Evolutionary conservation across 495 filamentous ascomycete genomes (phyloP), one percentile per base, ranked within the genome.

Genomic region (Aspergillus diversus): DNA sequence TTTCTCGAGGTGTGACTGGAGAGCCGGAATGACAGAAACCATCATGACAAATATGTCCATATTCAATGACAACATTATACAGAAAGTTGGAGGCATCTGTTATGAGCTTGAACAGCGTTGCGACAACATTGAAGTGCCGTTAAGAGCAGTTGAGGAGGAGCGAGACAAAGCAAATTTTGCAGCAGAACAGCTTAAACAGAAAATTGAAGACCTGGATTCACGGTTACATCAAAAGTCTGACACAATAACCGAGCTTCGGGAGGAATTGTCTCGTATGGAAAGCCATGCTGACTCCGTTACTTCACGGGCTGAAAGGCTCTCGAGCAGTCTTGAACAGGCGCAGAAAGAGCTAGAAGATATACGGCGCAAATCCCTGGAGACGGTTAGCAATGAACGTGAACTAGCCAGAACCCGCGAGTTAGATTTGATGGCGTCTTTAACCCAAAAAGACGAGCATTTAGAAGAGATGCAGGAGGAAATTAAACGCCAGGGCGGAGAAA

Each of bases 31-130:
- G 5, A 66, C 70, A 2, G 68, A 75, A 13, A 65, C 73, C 2
- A 67, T 81, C 21, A 69, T 72, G 37, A 69, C 69, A 46, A 74
- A 72, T 65, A 71, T 78, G 8, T 65, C 67, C 2, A 60, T 67
- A 31, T 73, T 75, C 27, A 74, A 81, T 12, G 71, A 82, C 13
- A 66, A 61, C 31, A 69, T 85, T 32, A 70, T 86, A 27, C 74
- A 75, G 27, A 80, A 76, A 39, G 73, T 87, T 7, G 79, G 80
- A 47, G 74, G 80, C 15, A 73, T 81, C 16, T 87, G 85, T 63
- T 74, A 76, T 16, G 83, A 87, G 50, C 74, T 87, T 5, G 86
- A 88, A 60, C 71, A 73, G 52, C 78, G 86, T 16, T 87, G 85
- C 58, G 71, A 75, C 12, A 73, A 76, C 33, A 71, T 77, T 3